These are phyloP conservation scores for Nemania bipapillata DNA, from an alignment of 2,329 filamentous ascomycete genomes.

Conservation along the genomic window DNA sequence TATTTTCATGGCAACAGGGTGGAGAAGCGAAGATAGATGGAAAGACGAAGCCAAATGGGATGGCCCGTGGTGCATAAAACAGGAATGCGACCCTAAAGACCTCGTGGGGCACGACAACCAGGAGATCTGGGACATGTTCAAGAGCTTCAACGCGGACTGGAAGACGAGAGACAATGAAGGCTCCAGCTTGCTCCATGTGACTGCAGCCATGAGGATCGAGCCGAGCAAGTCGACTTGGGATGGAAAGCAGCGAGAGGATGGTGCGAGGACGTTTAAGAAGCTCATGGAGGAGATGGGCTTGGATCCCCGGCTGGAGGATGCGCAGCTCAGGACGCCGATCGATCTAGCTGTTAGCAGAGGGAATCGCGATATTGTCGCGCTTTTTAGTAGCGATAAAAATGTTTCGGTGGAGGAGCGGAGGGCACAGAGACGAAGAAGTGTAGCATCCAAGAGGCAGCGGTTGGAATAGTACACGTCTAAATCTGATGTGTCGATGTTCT, in stretches of 20 bases:
- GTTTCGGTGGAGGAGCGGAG: neutral
- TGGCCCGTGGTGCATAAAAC: neutral
- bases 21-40: neutral
- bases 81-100: neutral
- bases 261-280: neutral
- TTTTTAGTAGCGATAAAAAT: neutral
- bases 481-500: no score
- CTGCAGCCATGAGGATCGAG: neutral
- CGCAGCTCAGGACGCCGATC: constrained; percentile 3
- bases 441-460: no score
- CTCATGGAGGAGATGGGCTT: constrained; percentile 1
- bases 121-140: constrained; percentile 3
- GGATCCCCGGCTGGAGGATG: constrained; percentile 4
- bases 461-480: no score
- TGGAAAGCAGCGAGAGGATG: neutral
- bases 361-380: neutral
- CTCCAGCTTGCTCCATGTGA: neutral
- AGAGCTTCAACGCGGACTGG: neutral
- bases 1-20: constrained; percentile 1
- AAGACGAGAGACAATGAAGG: constrained; percentile 1
- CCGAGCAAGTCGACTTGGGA: neutral
- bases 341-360: neutral
- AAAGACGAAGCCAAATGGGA: neutral
- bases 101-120: neutral
- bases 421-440: neutral